phyloP scores from a whole-genome alignment of 2,329 filamentous ascomycete species.

The Penicillium palitans region DNA sequence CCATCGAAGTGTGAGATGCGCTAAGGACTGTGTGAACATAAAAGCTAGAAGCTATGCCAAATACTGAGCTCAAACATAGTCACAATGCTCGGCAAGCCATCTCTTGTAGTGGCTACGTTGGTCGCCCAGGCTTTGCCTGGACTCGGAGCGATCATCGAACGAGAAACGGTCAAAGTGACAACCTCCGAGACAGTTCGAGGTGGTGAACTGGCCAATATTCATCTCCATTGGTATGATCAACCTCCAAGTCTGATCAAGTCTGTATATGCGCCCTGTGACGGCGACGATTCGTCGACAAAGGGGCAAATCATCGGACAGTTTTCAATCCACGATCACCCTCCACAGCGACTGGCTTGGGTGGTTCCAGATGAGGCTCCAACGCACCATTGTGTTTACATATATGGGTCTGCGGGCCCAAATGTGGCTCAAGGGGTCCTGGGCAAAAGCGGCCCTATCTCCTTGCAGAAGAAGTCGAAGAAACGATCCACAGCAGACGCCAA shows the following conservation, averaged over 20 bases:
- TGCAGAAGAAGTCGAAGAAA: slow-evolving; percentile 6
- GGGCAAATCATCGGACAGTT: slow-evolving; percentile 7
- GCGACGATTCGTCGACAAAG: neutral
- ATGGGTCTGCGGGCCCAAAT: neutral
- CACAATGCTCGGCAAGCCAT: slow-evolving; percentile 3
- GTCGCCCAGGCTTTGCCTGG: neutral
- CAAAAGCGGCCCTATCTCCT: slow-evolving; percentile 10
- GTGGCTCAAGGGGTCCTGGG: neutral
- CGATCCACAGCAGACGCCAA: slow-evolving; percentile 9
- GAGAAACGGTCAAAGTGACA: slow-evolving; percentile 3
- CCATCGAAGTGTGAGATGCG: neutral
- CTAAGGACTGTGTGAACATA: neutral
- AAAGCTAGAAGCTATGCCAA: neutral
- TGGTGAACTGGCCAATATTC: slow-evolving; percentile 14
- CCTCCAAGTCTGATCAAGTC: slow-evolving; percentile 5
- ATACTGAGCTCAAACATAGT: neutral
- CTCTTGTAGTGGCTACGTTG: neutral
- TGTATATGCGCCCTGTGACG: slow-evolving; percentile 1
- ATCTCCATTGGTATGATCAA: slow-evolving; percentile 5
- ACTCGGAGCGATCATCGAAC: neutral
- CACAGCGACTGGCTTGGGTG: slow-evolving; percentile 13
- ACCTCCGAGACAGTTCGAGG: slow-evolving; percentile 6
- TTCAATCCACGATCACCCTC: slow-evolving; percentile 4
- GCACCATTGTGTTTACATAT: slow-evolving; percentile 9
- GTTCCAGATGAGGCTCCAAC: slow-evolving; percentile 10